A percentile compares a stretch with the other conserved stretches of the same genome.
phyloP scores from a whole-genome alignment of 2,329 filamentous ascomycete genomes.

The Akanthomyces muscarius region DNA sequence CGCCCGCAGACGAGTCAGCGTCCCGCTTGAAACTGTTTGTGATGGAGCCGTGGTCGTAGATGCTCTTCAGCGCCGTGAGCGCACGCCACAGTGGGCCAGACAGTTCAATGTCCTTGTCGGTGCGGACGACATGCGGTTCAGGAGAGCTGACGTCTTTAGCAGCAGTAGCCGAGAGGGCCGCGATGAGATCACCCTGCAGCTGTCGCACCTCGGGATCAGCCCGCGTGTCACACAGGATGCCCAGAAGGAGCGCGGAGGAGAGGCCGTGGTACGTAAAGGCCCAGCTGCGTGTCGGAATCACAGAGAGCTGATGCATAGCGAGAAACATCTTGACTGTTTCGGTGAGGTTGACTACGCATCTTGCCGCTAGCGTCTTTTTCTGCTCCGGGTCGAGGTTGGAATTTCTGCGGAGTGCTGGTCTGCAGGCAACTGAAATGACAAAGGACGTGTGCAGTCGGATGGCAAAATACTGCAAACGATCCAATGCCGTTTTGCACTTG shows the following conservation, averaged over 20 bases:
- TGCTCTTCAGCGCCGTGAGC: conserved; percentile 58
- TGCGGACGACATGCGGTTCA: conserved; percentile 49
- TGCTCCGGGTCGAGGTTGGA: conserved; percentile 48
- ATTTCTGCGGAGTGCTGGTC: conserved; percentile 56
- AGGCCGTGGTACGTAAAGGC: conserved; percentile 65
- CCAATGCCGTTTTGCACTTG: conserved; percentile 59
- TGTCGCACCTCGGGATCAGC: conserved; percentile 59
- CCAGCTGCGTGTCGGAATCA: conserved; percentile 64
- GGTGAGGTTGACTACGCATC: conserved; percentile 59
- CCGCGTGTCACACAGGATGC: conserved; percentile 60
- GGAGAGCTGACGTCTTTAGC: conserved; percentile 57
- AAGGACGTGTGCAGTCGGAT: conserved; percentile 63
- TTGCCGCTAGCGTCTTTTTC: conserved; percentile 51
- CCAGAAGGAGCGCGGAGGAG: conserved; percentile 60
- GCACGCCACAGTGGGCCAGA: conserved; percentile 59
- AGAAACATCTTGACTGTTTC: conserved; percentile 66
- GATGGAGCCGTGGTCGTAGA: conserved; percentile 61
- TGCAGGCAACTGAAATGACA: conserved; percentile 61
- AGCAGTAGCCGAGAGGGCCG: conserved; percentile 59
- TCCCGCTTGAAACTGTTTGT: conserved; percentile 50
- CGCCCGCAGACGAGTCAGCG: conserved; percentile 41
- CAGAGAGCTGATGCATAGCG: conserved; percentile 64
- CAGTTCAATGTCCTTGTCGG: conserved; percentile 58
- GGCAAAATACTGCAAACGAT: conserved; percentile 60
- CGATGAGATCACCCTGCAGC: conserved; percentile 60